These are phyloP conservation scores for Trichoderma endophyticum DNA, from an alignment of 2,329 filamentous ascomycete species.

Conservation along the genomic window DNA sequence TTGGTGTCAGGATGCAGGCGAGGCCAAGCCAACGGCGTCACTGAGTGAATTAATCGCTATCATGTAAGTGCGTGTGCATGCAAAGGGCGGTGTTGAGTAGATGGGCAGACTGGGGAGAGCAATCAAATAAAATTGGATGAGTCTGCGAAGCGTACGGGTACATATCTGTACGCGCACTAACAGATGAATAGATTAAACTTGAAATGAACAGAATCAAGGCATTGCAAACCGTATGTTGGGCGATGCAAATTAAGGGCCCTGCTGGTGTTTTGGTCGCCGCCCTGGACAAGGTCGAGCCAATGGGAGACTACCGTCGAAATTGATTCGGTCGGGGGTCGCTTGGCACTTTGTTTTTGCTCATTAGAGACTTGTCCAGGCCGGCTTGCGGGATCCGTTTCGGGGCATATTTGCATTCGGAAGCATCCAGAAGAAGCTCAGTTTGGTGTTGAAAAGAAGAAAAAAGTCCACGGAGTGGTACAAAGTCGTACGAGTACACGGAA, in stretches of 20 bases:
- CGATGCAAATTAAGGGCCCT: constrained; percentile 12
- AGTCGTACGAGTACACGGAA: not conserved
- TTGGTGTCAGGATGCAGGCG: not conserved
- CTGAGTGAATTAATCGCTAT: not conserved
- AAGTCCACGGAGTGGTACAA: too few species aligned
- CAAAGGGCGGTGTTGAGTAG: not conserved
- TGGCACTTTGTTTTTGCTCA: not conserved
- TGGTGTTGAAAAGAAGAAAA: not conserved
- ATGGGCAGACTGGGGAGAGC: not conserved
- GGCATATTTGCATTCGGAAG: not conserved
- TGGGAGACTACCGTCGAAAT: not conserved
- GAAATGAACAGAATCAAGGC: not conserved
- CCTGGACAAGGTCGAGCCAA: constrained; percentile 1
- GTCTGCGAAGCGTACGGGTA: not conserved
- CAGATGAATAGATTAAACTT: not conserved
- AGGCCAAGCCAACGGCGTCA: not conserved
- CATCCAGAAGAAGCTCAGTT: not conserved
- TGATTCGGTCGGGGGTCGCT: constrained; percentile 4
- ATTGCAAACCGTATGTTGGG: not conserved
- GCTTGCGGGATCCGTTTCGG: not conserved
- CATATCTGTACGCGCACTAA: not conserved
- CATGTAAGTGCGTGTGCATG: not conserved
- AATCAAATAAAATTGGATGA: not conserved
- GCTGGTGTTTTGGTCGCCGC: constrained; percentile 12
- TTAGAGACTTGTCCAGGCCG: not conserved